phyloP scores from a whole-genome alignment of 2,329 filamentous ascomycete genomes.

The Lachnellula subtilissima region DNA sequence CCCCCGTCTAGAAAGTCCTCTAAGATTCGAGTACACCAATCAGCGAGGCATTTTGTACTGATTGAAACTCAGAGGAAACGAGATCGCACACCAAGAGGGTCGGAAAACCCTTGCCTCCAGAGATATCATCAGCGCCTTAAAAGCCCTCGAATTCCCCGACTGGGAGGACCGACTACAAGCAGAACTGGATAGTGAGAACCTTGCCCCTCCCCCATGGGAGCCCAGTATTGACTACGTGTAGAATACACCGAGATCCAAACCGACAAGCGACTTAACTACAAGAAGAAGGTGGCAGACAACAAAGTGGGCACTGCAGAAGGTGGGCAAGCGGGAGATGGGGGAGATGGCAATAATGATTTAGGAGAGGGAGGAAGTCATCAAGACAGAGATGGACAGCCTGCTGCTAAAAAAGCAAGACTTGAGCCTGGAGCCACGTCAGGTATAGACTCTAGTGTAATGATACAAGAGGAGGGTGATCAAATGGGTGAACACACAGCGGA shows the following conservation, averaged over 20 bases:
- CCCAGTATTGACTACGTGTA: background rate
- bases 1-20: background rate
- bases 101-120: slow-evolving; percentile 75
- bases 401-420: slow-evolving; percentile 36
- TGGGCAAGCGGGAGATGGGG: background rate
- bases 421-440: slow-evolving; percentile 35
- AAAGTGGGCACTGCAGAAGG: slow-evolving; percentile 37
- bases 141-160: slow-evolving; percentile 67
- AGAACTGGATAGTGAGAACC: slow-evolving; percentile 65
- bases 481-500: slow-evolving; percentile 35
- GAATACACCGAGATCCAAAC: slow-evolving; percentile 71
- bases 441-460: slow-evolving; percentile 38
- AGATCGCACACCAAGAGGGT: slow-evolving; percentile 58
- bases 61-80: slow-evolving; percentile 58
- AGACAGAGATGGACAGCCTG: slow-evolving; percentile 27
- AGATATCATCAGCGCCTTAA: slow-evolving; percentile 72
- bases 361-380: slow-evolving; percentile 17
- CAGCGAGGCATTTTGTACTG: background rate
- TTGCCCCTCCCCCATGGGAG: background rate
- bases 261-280: slow-evolving; percentile 69
- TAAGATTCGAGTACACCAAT: background rate
- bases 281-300: slow-evolving; percentile 63
- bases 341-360: slow-evolving; percentile 6
- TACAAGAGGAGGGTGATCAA: slow-evolving; percentile 36
- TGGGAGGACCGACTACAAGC: slow-evolving; percentile 69